Evolutionary conservation across 441 rosid genomes (phyloP).

Genomic region (Adansonia madagascariensis): DNA sequence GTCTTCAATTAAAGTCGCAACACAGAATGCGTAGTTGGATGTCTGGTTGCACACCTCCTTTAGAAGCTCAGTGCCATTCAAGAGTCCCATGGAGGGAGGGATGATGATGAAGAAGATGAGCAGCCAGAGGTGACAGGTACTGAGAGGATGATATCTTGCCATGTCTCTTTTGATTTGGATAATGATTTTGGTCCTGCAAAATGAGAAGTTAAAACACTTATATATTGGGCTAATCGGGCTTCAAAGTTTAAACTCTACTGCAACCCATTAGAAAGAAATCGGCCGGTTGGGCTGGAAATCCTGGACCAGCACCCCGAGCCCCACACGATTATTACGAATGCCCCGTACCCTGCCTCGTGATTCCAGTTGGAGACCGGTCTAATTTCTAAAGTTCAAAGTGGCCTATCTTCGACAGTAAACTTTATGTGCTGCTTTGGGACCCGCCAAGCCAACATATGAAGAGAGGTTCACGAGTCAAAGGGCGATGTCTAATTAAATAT

Average conservation of each 20-base stretch:
- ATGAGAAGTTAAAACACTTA: not conserved
- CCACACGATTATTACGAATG: not conserved
- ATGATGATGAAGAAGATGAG: constrained; percentile 6
- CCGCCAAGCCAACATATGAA: not conserved
- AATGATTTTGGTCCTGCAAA: not conserved
- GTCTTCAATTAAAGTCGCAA: constrained; percentile 21
- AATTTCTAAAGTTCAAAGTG: not conserved
- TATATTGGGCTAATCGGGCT: constrained; percentile 11
- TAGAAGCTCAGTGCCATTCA: constrained; percentile 23
- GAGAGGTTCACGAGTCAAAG: too few species aligned
- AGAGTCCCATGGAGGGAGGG: not conserved
- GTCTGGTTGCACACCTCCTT: constrained; percentile 34
- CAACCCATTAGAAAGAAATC: not conserved
- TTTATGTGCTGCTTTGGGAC: not conserved
- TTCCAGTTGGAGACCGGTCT: not conserved
- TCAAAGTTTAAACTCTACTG: not conserved
- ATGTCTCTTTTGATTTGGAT: not conserved
- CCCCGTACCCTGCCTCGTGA: not conserved
- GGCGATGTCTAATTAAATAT: too few species aligned
- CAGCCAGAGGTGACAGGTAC: not conserved
- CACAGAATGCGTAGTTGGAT: constrained; percentile 30
- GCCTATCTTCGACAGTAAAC: not conserved
- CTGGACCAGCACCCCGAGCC: not conserved
- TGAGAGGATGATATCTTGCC: not conserved
- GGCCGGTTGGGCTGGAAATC: not conserved